phyloP scores from a whole-genome alignment of 768 basidiomycete species.

The Hygrophorus russula region DNA sequence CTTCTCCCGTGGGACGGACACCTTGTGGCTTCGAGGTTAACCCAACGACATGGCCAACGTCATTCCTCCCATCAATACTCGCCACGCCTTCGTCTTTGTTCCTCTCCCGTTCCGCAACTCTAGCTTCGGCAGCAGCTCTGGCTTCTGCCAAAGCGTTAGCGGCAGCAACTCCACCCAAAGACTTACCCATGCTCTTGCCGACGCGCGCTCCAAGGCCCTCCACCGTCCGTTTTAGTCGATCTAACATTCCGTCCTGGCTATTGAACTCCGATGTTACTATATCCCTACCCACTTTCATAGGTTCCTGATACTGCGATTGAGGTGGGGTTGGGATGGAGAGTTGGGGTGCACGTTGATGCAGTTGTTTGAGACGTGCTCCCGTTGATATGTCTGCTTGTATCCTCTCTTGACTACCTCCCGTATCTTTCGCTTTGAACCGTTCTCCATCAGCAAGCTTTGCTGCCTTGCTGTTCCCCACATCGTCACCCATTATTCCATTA shows the following conservation, averaged over 20 bases:
- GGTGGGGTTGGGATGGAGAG: neutral
- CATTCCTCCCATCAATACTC: no score
- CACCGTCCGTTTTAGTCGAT: constrained; percentile 60
- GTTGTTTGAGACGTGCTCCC: neutral
- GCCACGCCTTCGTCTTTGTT: constrained; percentile 30
- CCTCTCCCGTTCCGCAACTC: constrained; percentile 53
- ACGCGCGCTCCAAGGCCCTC: constrained; percentile 51
- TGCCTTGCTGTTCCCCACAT: constrained; percentile 36
- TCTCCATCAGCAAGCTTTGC: constrained; percentile 31
- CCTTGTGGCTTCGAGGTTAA: no score
- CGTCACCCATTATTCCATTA: constrained; percentile 11
- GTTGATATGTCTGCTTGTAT: neutral
- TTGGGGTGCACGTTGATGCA: neutral
- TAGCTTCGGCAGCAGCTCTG: constrained; percentile 55
- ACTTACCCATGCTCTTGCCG: constrained; percentile 50
- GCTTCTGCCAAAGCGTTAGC: constrained; percentile 57
- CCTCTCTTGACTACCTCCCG: neutral
- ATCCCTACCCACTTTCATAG: neutral
- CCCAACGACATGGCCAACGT: no score
- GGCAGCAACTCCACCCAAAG: constrained; percentile 44
- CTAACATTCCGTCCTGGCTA: constrained; percentile 39
- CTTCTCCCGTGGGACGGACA: no score
- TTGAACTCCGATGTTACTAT: constrained; percentile 1
- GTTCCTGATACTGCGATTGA: neutral
- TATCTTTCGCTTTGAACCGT: neutral